These are phyloP conservation scores for Acanthamoeba polyphaga DNA, from an alignment of 208 protist species.

Conservation along the genomic window DNA sequence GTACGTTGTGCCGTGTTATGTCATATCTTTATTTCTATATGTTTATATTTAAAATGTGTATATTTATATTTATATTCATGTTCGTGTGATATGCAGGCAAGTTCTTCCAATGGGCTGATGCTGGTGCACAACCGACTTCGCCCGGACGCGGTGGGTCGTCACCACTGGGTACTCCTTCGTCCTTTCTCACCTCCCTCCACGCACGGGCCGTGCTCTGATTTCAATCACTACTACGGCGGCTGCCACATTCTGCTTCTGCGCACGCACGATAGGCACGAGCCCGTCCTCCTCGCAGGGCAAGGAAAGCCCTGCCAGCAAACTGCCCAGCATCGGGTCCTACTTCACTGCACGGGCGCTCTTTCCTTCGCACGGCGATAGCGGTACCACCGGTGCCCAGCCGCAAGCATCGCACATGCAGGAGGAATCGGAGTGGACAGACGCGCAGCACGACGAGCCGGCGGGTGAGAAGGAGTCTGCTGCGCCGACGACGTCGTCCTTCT, in stretches of 20 bases:
- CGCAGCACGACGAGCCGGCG: background rate
- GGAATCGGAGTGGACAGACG: background rate
- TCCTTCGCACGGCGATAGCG: background rate
- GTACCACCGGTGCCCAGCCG: background rate
- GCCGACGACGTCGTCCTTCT: slow-evolving; percentile 1
- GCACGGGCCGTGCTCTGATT: too few relatives aligned
- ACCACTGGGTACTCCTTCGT: background rate
- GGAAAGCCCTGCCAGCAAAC: background rate
- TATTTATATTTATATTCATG: background rate
- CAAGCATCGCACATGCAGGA: background rate
- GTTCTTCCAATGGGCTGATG: slow-evolving; percentile 37
- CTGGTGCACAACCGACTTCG: background rate
- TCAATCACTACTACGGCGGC: too few relatives aligned
- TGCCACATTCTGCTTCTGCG: too few relatives aligned
- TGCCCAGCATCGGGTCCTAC: slow-evolving; percentile 1
- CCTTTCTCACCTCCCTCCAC: background rate
- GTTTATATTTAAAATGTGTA: background rate
- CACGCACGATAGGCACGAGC: background rate
- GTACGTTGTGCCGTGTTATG: background rate
- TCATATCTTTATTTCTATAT: background rate
- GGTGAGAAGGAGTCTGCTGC: background rate
- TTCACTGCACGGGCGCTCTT: background rate
- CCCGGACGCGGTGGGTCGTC: background rate
- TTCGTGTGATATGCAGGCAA: background rate
- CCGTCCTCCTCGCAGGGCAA: slow-evolving; percentile 5